phyloP scores from a whole-genome alignment of 257 asterid species.

The Solanum okadae region DNA sequence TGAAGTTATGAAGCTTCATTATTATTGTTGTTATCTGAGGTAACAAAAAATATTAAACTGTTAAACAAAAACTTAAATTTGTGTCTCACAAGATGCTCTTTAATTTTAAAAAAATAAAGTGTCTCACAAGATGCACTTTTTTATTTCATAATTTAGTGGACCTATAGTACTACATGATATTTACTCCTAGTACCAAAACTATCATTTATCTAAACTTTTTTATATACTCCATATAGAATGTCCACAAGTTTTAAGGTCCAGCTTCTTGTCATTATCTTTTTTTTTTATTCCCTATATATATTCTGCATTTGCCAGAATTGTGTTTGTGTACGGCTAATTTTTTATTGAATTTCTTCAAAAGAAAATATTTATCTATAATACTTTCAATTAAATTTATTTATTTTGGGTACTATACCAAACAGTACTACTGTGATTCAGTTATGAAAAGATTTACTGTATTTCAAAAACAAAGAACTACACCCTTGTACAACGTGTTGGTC shows the following conservation, averaged over 20 bases:
- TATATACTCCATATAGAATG: neutral
- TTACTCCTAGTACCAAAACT: neutral
- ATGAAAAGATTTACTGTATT: neutral
- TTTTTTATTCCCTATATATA: neutral
- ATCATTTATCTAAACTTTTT: neutral
- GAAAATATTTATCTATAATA: neutral
- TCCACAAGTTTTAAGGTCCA: neutral
- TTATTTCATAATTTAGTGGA: neutral
- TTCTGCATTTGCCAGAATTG: neutral
- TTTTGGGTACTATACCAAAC: neutral
- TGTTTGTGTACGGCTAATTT: neutral
- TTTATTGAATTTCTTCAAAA: neutral
- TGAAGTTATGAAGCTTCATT: neutral
- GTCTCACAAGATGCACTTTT: neutral
- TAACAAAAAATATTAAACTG: neutral
- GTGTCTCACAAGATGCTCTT: neutral
- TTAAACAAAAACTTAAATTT: neutral
- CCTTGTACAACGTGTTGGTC: neutral
- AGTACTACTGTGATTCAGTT: neutral
- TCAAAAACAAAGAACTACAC: too few relatives aligned
- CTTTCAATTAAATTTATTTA: neutral
- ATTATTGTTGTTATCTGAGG: too few relatives aligned
- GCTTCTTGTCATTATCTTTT: neutral
- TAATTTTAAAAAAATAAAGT: too few relatives aligned
- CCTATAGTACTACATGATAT: neutral